Conservation (phyloP, 2,329 filamentous ascomycete genomes). For the Aspergillus pseudoterreus region DNA sequence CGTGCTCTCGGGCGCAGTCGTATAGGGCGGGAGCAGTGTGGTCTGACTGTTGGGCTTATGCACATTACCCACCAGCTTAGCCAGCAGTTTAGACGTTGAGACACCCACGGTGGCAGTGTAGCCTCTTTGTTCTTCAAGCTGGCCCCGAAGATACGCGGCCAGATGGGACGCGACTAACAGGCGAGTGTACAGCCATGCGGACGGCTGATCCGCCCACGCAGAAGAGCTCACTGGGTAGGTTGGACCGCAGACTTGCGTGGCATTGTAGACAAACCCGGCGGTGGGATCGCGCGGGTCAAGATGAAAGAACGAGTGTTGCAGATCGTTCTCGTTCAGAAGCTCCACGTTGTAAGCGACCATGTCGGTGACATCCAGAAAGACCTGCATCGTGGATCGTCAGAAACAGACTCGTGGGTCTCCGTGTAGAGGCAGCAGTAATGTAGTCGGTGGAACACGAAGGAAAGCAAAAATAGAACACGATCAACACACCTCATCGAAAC, state of each 20-base stretch:
- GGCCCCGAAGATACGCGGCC: constrained; percentile 67
- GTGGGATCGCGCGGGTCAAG: constrained; percentile 70
- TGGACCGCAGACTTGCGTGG: constrained; percentile 63
- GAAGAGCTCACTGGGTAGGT: constrained; percentile 46
- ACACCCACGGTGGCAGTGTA: constrained; percentile 88
- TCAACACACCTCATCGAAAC: constrained; percentile 76
- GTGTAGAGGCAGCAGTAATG: too few relatives aligned
- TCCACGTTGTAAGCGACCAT: constrained; percentile 77
- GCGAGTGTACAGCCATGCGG: constrained; percentile 49
- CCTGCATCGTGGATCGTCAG: constrained; percentile 32
- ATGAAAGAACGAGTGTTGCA: constrained; percentile 73
- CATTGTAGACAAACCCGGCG: constrained; percentile 75
- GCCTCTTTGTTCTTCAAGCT: constrained; percentile 70
- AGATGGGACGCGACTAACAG: constrained; percentile 78
- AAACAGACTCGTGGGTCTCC: background rate
- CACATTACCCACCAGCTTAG: constrained; percentile 77
- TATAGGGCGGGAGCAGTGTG: constrained; percentile 67
- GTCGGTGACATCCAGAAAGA: constrained; percentile 78
- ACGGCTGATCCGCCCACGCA: constrained; percentile 14
- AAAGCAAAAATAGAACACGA: background rate
- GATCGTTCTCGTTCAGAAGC: constrained; percentile 63
- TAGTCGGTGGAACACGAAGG: background rate
- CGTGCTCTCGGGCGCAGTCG: constrained; percentile 19
- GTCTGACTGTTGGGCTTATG: constrained; percentile 90
- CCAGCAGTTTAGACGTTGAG: constrained; percentile 79